Evolutionary conservation across 331 rosid species (phyloP), one percentile per base, ranked within the genome.

Genomic region (Quercus lobata): DNA sequence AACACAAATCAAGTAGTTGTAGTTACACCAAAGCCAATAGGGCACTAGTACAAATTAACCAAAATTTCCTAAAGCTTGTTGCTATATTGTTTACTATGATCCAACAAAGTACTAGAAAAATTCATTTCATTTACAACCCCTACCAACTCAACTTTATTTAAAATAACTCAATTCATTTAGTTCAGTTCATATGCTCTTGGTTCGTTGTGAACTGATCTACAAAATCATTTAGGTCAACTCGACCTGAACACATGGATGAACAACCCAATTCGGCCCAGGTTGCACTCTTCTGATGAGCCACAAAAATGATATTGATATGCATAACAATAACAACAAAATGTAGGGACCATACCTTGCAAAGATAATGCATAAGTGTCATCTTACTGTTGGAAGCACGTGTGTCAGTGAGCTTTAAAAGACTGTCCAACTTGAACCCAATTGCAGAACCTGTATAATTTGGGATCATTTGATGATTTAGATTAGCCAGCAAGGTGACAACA

Each of bases 291-390:
- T 61, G 56, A 71, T 54, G 52, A 82, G 75, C 55, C 71, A 75
- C 55, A 84, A 79, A 84, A 4, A 80, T 46, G 57, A 82, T 79
- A 30, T 81, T 86, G 14, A 49, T 27, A 44, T 24, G 71, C 76
- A 73, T 57, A 52, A 15, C 57, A 57, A 5, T 12, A 49, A 75
- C 52, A 41, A 14, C 60, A 68, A 10, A 78, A 82, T n/a, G 63
- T 61, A 76, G 60, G 9, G 81, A 73, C 18, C 80, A 12, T 86
- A 93, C 98, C 98, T 93, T 93, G 87, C 99, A 96, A 74, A 96
- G 99, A 88, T 92, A 96, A 87, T 96, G 97, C 97, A 96, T 93
- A 37, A 96, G 91, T 77, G 98, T 96, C 99, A 93, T 93, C 90
- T 87, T 93, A 87, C 80, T 93, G 88, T 87, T 96, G 65, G 95